These are phyloP conservation scores for Kodamaea plutei DNA, from an alignment of 1,139 yeast species.

Conservation along the genomic window DNA sequence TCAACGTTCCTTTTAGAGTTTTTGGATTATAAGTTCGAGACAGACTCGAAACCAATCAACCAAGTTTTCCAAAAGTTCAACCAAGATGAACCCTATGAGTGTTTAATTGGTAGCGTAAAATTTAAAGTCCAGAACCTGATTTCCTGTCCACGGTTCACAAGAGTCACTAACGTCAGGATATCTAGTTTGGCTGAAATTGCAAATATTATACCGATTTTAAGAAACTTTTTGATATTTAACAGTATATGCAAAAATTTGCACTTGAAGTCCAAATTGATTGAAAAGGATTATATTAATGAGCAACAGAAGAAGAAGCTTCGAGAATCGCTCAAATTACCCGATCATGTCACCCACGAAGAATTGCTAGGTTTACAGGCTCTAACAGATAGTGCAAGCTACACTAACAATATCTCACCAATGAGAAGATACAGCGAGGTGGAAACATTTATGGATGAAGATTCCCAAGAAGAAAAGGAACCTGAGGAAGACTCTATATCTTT, in stretches of 20 bases:
- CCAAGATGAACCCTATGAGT: slow-evolving; percentile 14
- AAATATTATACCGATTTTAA: slow-evolving; percentile 24
- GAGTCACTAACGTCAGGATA: slow-evolving; percentile 10
- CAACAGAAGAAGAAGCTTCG: slow-evolving; percentile 30
- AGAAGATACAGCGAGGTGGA: slow-evolving; percentile 19
- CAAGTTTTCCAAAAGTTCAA: slow-evolving; percentile 18
- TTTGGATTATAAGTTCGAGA: slow-evolving; percentile 19
- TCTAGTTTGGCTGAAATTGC: slow-evolving; percentile 23
- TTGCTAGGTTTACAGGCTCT: slow-evolving; percentile 34
- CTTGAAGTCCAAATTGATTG: slow-evolving; percentile 3
- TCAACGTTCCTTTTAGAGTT: slow-evolving; percentile 30
- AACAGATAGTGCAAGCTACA: slow-evolving; percentile 19
- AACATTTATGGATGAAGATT: slow-evolving; percentile 15
- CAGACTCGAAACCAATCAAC: slow-evolving; percentile 6
- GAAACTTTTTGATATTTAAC: slow-evolving; percentile 30
- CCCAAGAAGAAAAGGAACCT: slow-evolving; percentile 6
- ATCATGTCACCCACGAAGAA: slow-evolving; percentile 40
- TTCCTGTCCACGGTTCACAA: slow-evolving; percentile 5
- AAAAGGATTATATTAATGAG: slow-evolving; percentile 12
- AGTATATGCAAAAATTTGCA: slow-evolving; percentile 14
- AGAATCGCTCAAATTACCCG: slow-evolving; percentile 33
- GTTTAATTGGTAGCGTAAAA: slow-evolving; percentile 7
- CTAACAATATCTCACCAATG: slow-evolving; percentile 9
- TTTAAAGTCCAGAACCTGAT: slow-evolving; percentile 5
- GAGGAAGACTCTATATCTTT: slow-evolving; percentile 17